Conservation (phyloP, 2,329 filamentous ascomycete genomes). For the Pseudogymnoascus sp. region DNA sequence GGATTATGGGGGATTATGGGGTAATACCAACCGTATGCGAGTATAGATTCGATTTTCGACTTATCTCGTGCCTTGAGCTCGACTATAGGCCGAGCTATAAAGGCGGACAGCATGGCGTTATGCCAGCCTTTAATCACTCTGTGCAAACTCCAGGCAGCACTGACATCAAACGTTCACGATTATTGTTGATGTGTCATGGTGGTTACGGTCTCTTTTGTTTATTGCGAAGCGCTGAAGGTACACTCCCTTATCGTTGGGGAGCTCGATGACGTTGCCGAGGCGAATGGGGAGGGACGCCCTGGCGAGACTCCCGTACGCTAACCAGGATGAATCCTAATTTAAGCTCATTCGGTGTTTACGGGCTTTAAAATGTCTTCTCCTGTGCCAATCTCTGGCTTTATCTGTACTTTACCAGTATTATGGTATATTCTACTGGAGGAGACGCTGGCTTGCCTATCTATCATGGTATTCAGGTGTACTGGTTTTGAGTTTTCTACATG, state of each 20-base stretch:
- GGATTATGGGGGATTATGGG: background rate
- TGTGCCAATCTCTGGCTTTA: background rate
- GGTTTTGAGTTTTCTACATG: background rate
- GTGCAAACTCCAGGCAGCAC: background rate
- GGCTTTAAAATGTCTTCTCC: background rate
- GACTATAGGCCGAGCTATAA: slow-evolving; percentile 91
- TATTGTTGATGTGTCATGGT: background rate
- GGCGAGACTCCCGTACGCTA: background rate
- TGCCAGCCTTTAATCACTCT: background rate
- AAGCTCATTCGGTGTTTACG: background rate
- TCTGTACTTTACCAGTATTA: background rate
- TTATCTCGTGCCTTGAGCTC: slow-evolving; percentile 95
- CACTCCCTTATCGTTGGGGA: slow-evolving; percentile 6
- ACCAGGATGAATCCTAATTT: background rate
- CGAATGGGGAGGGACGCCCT: background rate
- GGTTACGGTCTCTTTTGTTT: background rate
- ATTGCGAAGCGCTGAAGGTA: background rate
- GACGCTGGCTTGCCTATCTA: background rate
- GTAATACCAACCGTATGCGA: slow-evolving; percentile 65
- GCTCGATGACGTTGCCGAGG: slow-evolving; percentile 5
- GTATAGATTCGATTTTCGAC: slow-evolving; percentile 91
- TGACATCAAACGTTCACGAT: background rate
- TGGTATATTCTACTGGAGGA: background rate
- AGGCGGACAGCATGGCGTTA: slow-evolving; percentile 83
- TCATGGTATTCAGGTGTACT: background rate